These are phyloP conservation scores for Mycena leptocephala DNA, from an alignment of 768 basidiomycete species.

Conservation along the genomic window DNA sequence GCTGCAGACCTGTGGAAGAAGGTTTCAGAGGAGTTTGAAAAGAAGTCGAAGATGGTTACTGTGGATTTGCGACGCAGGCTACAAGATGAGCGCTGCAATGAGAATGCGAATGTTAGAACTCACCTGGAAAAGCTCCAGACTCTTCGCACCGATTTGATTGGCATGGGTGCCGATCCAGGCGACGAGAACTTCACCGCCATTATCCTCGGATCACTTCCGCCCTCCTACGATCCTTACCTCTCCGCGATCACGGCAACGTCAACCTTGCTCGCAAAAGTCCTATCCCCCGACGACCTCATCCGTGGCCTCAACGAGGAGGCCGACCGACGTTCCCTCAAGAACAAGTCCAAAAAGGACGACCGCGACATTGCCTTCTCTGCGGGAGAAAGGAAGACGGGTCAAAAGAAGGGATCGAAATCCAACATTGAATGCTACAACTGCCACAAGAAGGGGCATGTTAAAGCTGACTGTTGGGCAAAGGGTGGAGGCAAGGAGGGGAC, in stretches of 20 bases:
- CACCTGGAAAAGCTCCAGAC: conserved; percentile 38
- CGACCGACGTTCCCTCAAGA: no score
- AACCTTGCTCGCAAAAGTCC: background rate
- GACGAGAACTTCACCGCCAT: no score
- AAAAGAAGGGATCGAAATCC: no score
- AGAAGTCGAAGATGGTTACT: conserved; percentile 38
- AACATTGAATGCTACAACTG: no score
- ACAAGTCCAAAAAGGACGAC: background rate
- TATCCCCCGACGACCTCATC: background rate
- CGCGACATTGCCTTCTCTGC: background rate
- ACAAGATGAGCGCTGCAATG: no score
- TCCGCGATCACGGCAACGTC: background rate
- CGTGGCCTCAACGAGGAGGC: background rate
- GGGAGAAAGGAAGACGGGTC: conserved; percentile 32
- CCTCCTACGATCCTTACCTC: background rate
- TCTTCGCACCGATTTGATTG: conserved; percentile 34
- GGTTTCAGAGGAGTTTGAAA: no score
- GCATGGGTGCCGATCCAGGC: no score
- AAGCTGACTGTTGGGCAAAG: no score
- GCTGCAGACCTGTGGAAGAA: no score
- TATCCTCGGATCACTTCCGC: conserved; percentile 14
- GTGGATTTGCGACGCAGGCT: conserved; percentile 42
- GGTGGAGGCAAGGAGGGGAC: conserved; percentile 40
- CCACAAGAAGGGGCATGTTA: no score
- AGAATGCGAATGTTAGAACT: conserved; percentile 39